Base-by-base conservation (phyloP, 306 rosid species). In the Pyrus communis region DNA sequence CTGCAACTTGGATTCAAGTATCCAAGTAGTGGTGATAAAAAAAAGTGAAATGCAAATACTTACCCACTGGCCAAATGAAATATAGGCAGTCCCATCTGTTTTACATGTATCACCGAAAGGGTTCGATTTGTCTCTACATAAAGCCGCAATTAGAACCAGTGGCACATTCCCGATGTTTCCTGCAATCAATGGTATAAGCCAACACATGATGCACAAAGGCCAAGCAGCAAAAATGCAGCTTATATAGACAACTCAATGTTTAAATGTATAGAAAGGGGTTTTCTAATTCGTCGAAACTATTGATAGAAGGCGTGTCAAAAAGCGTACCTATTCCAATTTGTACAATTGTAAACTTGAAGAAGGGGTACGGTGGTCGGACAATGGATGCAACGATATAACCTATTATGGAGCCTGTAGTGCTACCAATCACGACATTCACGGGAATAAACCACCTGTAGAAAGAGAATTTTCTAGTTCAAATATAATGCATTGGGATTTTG, bases 21-120 rank as follows among this genome's bases (percentile, higher is more conserved):
- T 38, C 69, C 69, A 70, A 55, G 35, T n/a, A 51, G 18, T 14
- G 68, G 77, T 35, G 49, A 59, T 21, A 21, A 77, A 38, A 38
- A 38, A 58, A 22, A 46, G 71, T 75, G 77, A 86, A 69, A 67
- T 49, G 81, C 69, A 30, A 18, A 82, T 76, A 80, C 97, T 62
- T 84, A 96, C 99, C 99, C 99, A 96, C 87, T 96, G 99, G 85
- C 99, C 99, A 61, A 89, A 96, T 40, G 99, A 89, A 75, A 96
- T 91, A 82, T 96, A 96, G 58, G 99, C 99, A 81, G 92, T 92
- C 80, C 99, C 99, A 77, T 87, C 86, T 18, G 86, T 88, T 89
- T 92, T 93, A 79, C 99, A 96, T 69, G 79, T 86, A 75, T 92
- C 96, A 51, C 99, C 97, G 52, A 96, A 96, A 74, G 98, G 99